phyloP scores from a whole-genome alignment of 2,329 filamentous ascomycete genomes.

The Apiospora marii region DNA sequence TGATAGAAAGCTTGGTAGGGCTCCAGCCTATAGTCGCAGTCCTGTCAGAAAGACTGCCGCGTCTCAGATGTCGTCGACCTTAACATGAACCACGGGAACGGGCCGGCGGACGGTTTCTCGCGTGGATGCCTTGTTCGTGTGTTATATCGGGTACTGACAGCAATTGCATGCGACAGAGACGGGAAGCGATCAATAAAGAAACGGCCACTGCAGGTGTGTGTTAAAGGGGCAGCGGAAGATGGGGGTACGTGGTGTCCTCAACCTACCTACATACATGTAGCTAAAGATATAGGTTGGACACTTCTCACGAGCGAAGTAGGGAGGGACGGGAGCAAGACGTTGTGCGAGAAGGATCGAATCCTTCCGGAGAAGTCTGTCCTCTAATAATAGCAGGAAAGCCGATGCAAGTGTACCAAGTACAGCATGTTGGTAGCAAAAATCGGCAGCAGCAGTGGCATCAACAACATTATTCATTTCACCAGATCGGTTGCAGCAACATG shows the following conservation, averaged over 20 bases:
- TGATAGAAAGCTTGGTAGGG: conserved; percentile 14
- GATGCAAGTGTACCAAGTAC: neutral
- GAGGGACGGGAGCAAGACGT: neutral
- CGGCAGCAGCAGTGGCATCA: neutral
- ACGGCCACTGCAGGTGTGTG: neutral
- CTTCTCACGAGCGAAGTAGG: neutral
- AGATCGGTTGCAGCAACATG: conserved; percentile 1
- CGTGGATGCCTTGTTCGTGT: conserved; percentile 19
- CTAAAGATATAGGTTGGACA: neutral
- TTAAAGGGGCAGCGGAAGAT: neutral
- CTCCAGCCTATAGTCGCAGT: neutral
- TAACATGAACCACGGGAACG: conserved; percentile 14
- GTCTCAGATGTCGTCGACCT: conserved; percentile 2
- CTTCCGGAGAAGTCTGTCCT: conserved; percentile 4
- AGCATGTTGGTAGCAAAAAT: neutral
- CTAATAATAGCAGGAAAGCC: conserved; percentile 1
- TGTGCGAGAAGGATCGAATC: conserved; percentile 3
- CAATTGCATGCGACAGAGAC: neutral
- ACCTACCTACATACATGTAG: neutral
- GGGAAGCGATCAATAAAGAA: neutral
- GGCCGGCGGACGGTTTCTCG: conserved; percentile 14
- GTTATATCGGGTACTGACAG: conserved; percentile 4
- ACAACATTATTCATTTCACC: conserved; percentile 4
- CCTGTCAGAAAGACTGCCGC: neutral
- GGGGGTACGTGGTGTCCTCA: neutral